These are phyloP conservation scores for Glutinoglossum americanum DNA, from an alignment of 495 filamentous ascomycete genomes.

Conservation along the genomic window DNA sequence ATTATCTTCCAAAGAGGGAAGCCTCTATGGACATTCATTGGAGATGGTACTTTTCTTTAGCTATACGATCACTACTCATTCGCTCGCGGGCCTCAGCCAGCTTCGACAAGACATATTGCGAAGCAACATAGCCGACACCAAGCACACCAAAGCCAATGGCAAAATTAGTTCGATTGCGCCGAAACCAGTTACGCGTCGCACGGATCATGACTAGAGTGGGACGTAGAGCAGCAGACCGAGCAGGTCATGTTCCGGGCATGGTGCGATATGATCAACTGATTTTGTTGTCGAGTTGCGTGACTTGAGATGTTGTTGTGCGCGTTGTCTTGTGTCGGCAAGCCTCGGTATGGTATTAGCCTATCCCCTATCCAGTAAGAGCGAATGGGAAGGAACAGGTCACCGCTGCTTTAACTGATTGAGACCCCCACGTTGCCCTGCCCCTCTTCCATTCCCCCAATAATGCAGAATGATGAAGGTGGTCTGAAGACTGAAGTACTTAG, in stretches of 20 bases:
- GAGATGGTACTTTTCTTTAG: constrained; percentile 75
- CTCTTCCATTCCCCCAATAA: background rate
- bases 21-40: too few relatives aligned
- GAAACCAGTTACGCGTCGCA: constrained; percentile 68
- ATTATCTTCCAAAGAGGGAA: too few relatives aligned
- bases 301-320: too few relatives aligned
- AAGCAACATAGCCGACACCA: constrained; percentile 78
- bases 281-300: background rate
- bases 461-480: background rate
- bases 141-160: constrained; percentile 70
- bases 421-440: background rate
- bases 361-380: too few relatives aligned
- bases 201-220: constrained; percentile 41
- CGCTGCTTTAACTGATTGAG: background rate
- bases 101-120: constrained; percentile 78
- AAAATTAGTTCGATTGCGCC: constrained; percentile 74
- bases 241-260: background rate
- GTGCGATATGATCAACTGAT: background rate
- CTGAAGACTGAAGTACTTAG: too few relatives aligned
- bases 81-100: constrained; percentile 81
- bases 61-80: constrained; percentile 85
- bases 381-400: background rate
- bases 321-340: background rate
- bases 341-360: background rate
- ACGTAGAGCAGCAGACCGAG: background rate